Evolutionary conservation across 177 flowering plant species (phyloP), one percentile per base, ranked within the genome.

Genomic region (Vitis hybrid): DNA sequence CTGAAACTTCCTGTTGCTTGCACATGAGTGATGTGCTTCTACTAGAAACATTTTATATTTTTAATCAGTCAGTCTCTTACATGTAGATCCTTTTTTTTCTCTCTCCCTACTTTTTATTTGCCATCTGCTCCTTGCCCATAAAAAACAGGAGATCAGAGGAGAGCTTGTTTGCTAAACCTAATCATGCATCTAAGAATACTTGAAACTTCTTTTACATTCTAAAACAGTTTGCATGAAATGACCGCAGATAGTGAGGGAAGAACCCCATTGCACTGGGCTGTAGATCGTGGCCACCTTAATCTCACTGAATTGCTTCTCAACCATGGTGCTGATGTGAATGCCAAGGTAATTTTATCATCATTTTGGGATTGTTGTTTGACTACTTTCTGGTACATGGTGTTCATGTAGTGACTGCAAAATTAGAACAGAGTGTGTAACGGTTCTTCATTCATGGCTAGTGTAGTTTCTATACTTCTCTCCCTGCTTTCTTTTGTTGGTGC

Each of bases 221-320:
- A 12, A 46, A 66, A 24, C 12, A 19, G 46, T 70, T 73, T 12
- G 1, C 27, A 19, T 62, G 46, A 54, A 54, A 67, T 35, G 27
- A 67, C 69, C 78, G 78, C 90, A 94, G 97, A 94, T 80, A 85
- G 98, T 69, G 97, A 94, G 78, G 98, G 97, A n/a, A 84, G 94
- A 62, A 87, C 97, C 1, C 89, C 97, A 55, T 74, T 94, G 81
- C 98, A 94, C 70, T 92, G 98, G 98, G 98, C 97, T 78, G 97
- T 94, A 30, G 98, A 94, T 70, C 92, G 98, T 71, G 99, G 97
- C 56, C 97, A 91, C 72, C 62, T 82, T 13, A 77, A 82, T 19
- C 67, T 84, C 32, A 70, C 78, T 4, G 94, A 88, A 65, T 71
- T 84, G 69, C 94, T 94, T 52, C 52, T 88, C 70, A 82, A 84